Conservation (phyloP, 352 stramenopile genomes). For the Thalassiosira hispida region DNA sequence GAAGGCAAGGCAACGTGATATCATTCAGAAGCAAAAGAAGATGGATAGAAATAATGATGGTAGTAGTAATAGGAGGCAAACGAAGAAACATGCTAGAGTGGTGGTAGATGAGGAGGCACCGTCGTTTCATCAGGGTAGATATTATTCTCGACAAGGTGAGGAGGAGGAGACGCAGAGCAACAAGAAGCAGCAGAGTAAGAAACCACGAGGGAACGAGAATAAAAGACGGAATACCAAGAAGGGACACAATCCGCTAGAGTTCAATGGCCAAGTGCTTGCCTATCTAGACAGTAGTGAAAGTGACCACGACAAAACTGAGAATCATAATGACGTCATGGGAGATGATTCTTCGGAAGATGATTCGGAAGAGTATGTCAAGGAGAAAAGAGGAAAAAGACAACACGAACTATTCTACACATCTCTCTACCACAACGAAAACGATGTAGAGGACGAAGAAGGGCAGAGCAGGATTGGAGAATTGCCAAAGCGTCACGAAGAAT, state of each 20-base stretch:
- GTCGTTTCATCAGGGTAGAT: no score
- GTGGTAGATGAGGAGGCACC: no score
- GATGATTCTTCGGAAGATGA: conserved; percentile 6
- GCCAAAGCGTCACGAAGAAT: conserved; percentile 7
- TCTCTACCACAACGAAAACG: no score
- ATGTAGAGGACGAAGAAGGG: no score
- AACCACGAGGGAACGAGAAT: not conserved
- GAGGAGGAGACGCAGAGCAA: no score
- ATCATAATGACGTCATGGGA: no score
- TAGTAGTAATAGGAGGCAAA: no score
- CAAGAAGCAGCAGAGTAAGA: not conserved
- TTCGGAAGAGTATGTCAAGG: no score
- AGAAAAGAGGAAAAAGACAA: no score
- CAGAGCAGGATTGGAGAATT: not conserved
- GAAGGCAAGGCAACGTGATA: not conserved
- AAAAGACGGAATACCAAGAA: not conserved
- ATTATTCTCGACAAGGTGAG: no score
- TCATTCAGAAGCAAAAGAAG: not conserved
- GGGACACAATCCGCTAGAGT: not conserved
- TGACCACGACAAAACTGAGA: conserved; percentile 31
- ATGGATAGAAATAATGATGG: conserved; percentile 20
- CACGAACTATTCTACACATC: no score
- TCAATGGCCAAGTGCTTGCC: not conserved
- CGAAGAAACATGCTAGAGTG: no score
- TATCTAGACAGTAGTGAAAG: conserved; percentile 3